Conservation (phyloP, 2,329 filamentous ascomycete genomes). For the Xylogone sp. region DNA sequence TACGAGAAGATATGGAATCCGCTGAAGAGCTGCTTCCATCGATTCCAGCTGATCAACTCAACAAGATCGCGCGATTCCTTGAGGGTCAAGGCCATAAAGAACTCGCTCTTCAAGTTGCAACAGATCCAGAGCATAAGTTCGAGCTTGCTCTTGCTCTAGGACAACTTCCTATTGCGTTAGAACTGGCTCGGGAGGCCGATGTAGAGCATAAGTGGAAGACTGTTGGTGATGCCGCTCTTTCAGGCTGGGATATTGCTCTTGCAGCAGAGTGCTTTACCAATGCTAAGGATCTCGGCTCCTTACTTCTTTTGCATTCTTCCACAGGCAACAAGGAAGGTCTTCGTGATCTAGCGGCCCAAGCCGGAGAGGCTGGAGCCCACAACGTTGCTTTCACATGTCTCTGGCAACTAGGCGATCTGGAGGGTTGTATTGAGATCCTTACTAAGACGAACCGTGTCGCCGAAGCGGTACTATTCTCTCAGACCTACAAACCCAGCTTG, state of each 20-base stretch:
- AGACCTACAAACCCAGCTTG: constrained; percentile 89
- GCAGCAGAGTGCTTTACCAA: constrained; percentile 92
- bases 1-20: constrained; percentile 89
- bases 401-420: constrained; percentile 82
- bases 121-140: constrained; percentile 94
- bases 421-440: constrained; percentile 77
- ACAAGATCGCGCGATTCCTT: constrained; percentile 96
- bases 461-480: constrained; percentile 86
- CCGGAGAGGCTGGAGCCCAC: constrained; percentile 72
- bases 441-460: constrained; percentile 73
- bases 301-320: constrained; percentile 84
- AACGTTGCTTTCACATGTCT: constrained; percentile 90
- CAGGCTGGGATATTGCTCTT: constrained; percentile 80
- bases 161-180: constrained; percentile 79
- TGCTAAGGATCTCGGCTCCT: constrained; percentile 83
- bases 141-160: constrained; percentile 82
- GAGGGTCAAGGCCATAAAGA: constrained; percentile 98
- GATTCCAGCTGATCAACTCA: constrained; percentile 89
- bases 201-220: constrained; percentile 98
- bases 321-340: constrained; percentile 77
- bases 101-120: constrained; percentile 88
- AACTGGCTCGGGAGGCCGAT: constrained; percentile 77
- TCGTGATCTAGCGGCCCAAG: constrained; percentile 66
- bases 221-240: constrained; percentile 85
- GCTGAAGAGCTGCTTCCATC: constrained; percentile 80